Evolutionary conservation across 257 asterid genomes (phyloP).

Genomic region (Solanum tarijense): DNA sequence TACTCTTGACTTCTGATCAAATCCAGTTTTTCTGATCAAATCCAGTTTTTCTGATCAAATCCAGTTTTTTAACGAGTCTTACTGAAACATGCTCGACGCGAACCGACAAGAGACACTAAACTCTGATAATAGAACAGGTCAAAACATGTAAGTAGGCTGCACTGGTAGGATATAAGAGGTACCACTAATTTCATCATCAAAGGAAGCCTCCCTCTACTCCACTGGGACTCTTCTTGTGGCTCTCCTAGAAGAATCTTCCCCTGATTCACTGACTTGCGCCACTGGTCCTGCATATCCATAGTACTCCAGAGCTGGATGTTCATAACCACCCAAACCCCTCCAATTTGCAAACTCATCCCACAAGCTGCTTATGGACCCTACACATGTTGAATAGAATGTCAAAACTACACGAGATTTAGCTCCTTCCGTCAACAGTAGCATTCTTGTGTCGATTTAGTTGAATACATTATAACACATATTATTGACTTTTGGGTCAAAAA

Average conservation of each 20-base stretch:
- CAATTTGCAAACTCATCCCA: conserved; percentile 48
- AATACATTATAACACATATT: not conserved
- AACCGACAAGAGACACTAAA: not conserved
- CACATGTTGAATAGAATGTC: not conserved
- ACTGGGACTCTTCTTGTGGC: conserved; percentile 40
- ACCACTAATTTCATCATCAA: not conserved
- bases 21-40: not conserved
- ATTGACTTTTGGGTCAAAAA: not conserved
- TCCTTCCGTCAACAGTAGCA: not conserved
- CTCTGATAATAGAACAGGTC: not conserved
- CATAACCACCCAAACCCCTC: conserved; percentile 48
- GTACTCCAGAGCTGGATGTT: conserved; percentile 33
- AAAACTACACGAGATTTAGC: not conserved
- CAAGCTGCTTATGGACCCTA: conserved; percentile 25
- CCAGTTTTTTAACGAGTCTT: not conserved
- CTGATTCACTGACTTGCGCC: conserved; percentile 6
- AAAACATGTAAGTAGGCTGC: not conserved
- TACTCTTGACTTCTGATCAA: not conserved
- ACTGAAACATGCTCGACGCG: not conserved
- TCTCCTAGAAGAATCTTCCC: not conserved
- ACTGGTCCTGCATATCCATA: conserved; percentile 15
- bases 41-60: not conserved
- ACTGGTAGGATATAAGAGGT: not conserved
- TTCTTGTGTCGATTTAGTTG: not conserved
- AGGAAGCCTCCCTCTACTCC: conserved; percentile 17